Percentiles rank a stretch among this genome's conserved stretches.
Conservation (phyloP, 768 basidiomycete species). For the Galerina marginata region DNA sequence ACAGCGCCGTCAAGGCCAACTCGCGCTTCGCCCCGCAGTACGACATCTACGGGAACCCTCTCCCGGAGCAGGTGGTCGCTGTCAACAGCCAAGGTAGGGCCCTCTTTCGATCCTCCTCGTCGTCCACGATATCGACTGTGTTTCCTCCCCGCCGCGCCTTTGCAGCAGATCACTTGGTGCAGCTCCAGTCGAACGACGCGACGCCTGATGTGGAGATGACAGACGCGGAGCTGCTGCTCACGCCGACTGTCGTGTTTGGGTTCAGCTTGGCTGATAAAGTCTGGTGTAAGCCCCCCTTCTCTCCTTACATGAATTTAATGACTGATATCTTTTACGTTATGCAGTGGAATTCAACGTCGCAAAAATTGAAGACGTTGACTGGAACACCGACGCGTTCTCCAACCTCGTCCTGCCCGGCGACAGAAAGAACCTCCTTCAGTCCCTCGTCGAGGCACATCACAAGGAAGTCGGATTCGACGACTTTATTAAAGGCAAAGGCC, state of each 20-base stretch:
- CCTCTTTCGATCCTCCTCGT: not conserved
- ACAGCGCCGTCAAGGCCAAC: constrained; percentile 7
- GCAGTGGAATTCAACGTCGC: constrained; percentile 67
- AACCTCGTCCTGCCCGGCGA: constrained; percentile 61
- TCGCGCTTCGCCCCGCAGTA: constrained; percentile 9
- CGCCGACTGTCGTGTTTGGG: constrained; percentile 62
- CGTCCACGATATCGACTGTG: not conserved
- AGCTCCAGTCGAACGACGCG: constrained; percentile 23
- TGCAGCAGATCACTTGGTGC: constrained; percentile 5
- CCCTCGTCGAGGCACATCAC: constrained; percentile 64
- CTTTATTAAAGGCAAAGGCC: constrained; percentile 69
- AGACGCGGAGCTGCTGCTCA: constrained; percentile 59
- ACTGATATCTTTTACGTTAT: not conserved
- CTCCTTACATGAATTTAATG: not conserved
- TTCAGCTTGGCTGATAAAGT: constrained; percentile 66
- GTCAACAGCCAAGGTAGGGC: not conserved
- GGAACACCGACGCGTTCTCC: constrained; percentile 63
- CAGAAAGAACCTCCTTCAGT: constrained; percentile 58
- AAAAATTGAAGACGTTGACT: constrained; percentile 55
- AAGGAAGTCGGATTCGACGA: constrained; percentile 59
- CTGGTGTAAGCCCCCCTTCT: constrained; percentile 49
- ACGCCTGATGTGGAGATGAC: constrained; percentile 42
- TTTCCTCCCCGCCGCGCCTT: not conserved
- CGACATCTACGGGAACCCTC: constrained; percentile 26
- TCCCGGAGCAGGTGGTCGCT: constrained; percentile 7